Percentiles rank a stretch among this genome's conserved stretches.
These are phyloP conservation scores for Alternaria gaisen DNA, from an alignment of 2,329 filamentous ascomycete genomes.

Conservation along the genomic window DNA sequence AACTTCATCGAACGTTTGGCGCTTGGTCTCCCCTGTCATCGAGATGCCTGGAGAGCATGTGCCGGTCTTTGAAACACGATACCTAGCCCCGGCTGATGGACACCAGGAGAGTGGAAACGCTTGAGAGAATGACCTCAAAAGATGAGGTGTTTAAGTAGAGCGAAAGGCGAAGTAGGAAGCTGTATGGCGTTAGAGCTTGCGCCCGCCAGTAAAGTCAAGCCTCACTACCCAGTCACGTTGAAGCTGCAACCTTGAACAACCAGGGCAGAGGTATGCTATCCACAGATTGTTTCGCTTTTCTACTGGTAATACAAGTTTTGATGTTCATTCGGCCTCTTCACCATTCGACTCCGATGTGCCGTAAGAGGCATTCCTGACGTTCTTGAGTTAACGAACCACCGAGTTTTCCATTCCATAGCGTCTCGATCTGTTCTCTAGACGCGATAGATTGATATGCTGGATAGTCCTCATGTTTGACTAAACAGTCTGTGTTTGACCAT, in stretches of 20 bases:
- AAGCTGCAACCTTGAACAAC: not conserved
- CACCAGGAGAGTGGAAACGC: not conserved
- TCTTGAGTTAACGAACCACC: not conserved
- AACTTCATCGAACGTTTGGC: slow-evolving; percentile 1
- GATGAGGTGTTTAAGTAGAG: not conserved
- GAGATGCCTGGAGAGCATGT: not conserved
- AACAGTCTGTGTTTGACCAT: slow-evolving; percentile 34
- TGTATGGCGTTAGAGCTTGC: not conserved
- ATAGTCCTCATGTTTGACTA: slow-evolving; percentile 17
- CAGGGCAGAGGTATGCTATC: not conserved
- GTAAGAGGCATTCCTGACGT: not conserved
- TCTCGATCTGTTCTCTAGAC: not conserved
- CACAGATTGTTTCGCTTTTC: not conserved
- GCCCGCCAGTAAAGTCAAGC: not conserved
- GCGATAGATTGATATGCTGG: not conserved
- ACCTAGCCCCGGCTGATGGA: not conserved
- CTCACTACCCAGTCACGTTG: not conserved
- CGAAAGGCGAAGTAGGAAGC: not conserved
- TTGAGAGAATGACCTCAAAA: not conserved
- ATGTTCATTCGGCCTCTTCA: not conserved
- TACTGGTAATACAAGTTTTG: not conserved
- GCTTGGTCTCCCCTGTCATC: slow-evolving; percentile 19
- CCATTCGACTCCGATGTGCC: not conserved
- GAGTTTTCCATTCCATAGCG: not conserved
- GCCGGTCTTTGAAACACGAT: slow-evolving; percentile 10